These are phyloP conservation scores for Dactylellina sp. DNA, from an alignment of 2,329 filamentous ascomycete species.

Conservation along the genomic window DNA sequence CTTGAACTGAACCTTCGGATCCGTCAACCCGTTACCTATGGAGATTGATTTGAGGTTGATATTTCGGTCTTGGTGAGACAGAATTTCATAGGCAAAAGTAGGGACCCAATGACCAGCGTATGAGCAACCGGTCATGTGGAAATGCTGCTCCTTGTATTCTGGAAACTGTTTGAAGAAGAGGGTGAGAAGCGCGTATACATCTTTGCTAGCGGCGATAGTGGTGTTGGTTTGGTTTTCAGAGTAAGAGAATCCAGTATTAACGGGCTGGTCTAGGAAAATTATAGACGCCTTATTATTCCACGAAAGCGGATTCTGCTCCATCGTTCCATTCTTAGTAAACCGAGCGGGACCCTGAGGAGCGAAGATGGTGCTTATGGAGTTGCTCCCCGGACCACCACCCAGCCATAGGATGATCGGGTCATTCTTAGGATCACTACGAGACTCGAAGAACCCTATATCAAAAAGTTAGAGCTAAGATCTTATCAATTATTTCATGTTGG, in stretches of 20 bases:
- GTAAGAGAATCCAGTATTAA: slow-evolving; percentile 98
- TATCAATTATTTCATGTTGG: neutral
- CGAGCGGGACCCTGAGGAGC: slow-evolving; percentile 95
- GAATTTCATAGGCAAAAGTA: slow-evolving; percentile 88
- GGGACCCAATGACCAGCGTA: slow-evolving; percentile 97
- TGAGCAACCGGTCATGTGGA: slow-evolving; percentile 96
- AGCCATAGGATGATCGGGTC: slow-evolving; percentile 95
- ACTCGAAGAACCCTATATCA: slow-evolving; percentile 95
- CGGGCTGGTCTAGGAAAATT: slow-evolving; percentile 98
- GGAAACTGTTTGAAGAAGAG: slow-evolving; percentile 99
- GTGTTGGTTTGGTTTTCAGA: slow-evolving; percentile 84
- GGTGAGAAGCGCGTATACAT: slow-evolving; percentile 93
- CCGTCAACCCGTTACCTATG: slow-evolving; percentile 96
- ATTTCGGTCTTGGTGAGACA: slow-evolving; percentile 93
- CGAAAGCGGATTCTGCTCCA: slow-evolving; percentile 85
- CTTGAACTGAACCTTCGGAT: slow-evolving; percentile 90
- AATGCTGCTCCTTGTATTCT: slow-evolving; percentile 91
- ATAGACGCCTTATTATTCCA: slow-evolving; percentile 99
- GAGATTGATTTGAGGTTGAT: slow-evolving; percentile 96
- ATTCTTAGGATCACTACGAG: slow-evolving; percentile 94
- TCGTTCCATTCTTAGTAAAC: slow-evolving; percentile 82
- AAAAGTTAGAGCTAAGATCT: slow-evolving; percentile 52
- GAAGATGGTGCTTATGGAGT: slow-evolving; percentile 94
- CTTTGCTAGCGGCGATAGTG: slow-evolving; percentile 95
- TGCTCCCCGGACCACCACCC: slow-evolving; percentile 96